Percentiles rank a stretch among this genome's conserved stretches.
Evolutionary conservation across 1,139 yeast genomes (phyloP).

Genomic region (Protomyces pachydermus): DNA sequence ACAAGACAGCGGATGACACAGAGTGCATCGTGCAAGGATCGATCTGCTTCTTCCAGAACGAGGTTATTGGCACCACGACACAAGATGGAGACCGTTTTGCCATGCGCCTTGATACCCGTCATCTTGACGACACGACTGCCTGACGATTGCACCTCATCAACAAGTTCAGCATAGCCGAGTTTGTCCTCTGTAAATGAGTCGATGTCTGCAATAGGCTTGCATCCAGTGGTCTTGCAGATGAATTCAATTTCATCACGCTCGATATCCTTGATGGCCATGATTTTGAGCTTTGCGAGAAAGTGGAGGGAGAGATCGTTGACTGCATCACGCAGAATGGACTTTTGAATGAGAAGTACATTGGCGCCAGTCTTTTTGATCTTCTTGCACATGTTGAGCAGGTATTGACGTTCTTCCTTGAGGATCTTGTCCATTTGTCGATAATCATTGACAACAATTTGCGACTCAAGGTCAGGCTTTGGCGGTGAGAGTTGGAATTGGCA

Average conservation of each 20-base stretch:
- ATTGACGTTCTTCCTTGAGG: conserved; percentile 93
- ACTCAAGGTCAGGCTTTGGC: conserved; percentile 98
- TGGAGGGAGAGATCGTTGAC: conserved; percentile 94
- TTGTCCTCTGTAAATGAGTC: conserved; percentile 90
- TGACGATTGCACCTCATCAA: conserved; percentile 86
- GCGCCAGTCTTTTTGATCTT: conserved; percentile 95
- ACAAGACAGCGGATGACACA: conserved; percentile 96
- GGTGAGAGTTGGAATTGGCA: conserved; percentile 96
- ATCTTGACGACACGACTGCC: conserved; percentile 90
- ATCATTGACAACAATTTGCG: conserved; percentile 93
- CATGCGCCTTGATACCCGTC: conserved; percentile 67
- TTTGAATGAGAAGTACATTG: conserved; percentile 87
- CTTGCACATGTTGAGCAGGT: conserved; percentile 87
- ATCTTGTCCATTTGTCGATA: conserved; percentile 99
- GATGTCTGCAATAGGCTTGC: conserved; percentile 93
- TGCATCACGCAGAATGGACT: conserved; percentile 92
- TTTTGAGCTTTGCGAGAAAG: conserved; percentile 84
- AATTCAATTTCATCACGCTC: conserved; percentile 97
- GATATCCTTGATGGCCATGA: conserved; percentile 89
- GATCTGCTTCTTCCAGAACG: conserved; percentile 90
- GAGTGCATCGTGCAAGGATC: conserved; percentile 93
- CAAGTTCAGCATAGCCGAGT: conserved; percentile 82
- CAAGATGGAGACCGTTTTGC: conserved; percentile 81
- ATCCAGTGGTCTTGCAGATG: conserved; percentile 79
- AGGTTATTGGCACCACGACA: conserved; percentile 92